Base-by-base conservation (phyloP, 1,284 basidiomycete species). In the Malassezia slooffiae region DNA sequence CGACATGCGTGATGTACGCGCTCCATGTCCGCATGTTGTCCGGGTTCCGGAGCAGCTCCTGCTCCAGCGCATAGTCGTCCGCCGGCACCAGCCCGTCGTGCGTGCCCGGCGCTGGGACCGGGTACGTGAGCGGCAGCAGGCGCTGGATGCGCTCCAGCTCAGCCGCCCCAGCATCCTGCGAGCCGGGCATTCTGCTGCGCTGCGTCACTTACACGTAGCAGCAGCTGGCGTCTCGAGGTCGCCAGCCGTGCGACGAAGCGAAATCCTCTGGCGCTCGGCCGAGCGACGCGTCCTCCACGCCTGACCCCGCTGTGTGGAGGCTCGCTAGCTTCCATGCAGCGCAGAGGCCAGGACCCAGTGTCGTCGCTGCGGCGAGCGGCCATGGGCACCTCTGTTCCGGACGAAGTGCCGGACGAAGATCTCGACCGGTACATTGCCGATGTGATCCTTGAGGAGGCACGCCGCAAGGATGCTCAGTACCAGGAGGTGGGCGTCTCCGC, bases 41-140 rank as follows among this genome's bases (percentile, higher is more conserved):
- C 3, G 87, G 85, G 71, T 96, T 95, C 52, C 86, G 80, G 24
- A 90, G 75, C n/a, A 97, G 77, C 71, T 97, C 91, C 71, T 97
- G 89, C 73, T 96, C 93, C 32, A 86, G 80, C 50, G 81, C 77
- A 26, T 95, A 70, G 71, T 96, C 89, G 38, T 79, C 75, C 22
- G 79, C 71, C 3, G 81, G 76, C 55, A 96, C 76, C 40, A 96
- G 76, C 45, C 81, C 75, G 13, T 82, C 76, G 62, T 89, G 80
- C 2, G 80, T 83, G 35, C 77, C 73, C 8, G 89, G 88, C 7
- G 78, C 82, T 10, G 91, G 91, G 37, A 82, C 74, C 9, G 91
- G 89, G 38, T 78, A 76, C 4, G 89, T 85, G 52, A 95, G 73
- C 13, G 89, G 85, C 62, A 95, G 87, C 16, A 65, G 48, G 10